These are phyloP conservation scores for Neurospora sp. DNA, from an alignment of 2,329 filamentous ascomycete species.

Conservation along the genomic window DNA sequence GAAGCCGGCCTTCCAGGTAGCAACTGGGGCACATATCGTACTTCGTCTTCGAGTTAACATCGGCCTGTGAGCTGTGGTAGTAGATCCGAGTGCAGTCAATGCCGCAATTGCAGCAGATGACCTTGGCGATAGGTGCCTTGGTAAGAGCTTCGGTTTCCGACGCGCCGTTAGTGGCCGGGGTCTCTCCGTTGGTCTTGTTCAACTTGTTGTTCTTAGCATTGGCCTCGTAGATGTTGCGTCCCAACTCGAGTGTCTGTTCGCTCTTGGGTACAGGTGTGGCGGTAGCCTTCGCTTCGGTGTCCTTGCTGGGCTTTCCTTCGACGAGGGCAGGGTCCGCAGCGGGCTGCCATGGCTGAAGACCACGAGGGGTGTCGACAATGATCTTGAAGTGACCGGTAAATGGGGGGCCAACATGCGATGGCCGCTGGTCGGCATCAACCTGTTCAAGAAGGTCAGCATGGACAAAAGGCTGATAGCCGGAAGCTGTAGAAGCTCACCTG, in stretches of 20 bases:
- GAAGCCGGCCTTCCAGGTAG: constrained; percentile 75
- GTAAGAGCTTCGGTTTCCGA: constrained; percentile 48
- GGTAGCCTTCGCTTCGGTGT: constrained; percentile 66
- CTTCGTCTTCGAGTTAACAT: constrained; percentile 57
- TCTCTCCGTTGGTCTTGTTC: constrained; percentile 70
- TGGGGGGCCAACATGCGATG: constrained; percentile 89
- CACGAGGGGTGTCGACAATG: constrained; percentile 88
- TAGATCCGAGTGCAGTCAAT: constrained; percentile 70
- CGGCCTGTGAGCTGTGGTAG: constrained; percentile 48
- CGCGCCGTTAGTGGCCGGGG: constrained; percentile 55
- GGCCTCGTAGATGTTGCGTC: constrained; percentile 91
- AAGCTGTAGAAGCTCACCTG: constrained; percentile 53
- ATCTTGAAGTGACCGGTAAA: constrained; percentile 97
- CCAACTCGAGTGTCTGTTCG: constrained; percentile 84
- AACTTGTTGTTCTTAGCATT: constrained; percentile 70
- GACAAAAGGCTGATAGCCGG: constrained; percentile 6
- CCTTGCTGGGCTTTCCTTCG: constrained; percentile 49
- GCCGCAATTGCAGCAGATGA: constrained; percentile 85
- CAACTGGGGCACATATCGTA: constrained; percentile 90
- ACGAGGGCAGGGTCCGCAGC: constrained; percentile 61
- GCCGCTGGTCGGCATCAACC: constrained; percentile 93
- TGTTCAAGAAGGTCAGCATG: constrained; percentile 26
- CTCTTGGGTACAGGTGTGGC: constrained; percentile 59
- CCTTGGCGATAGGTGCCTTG: constrained; percentile 56
- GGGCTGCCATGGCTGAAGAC: constrained; percentile 90